Percentiles rank a stretch among this genome's conserved stretches.
These are phyloP conservation scores for Helichrysum umbraculigerum DNA, from an alignment of 129 eudicot genomes.

Conservation along the genomic window DNA sequence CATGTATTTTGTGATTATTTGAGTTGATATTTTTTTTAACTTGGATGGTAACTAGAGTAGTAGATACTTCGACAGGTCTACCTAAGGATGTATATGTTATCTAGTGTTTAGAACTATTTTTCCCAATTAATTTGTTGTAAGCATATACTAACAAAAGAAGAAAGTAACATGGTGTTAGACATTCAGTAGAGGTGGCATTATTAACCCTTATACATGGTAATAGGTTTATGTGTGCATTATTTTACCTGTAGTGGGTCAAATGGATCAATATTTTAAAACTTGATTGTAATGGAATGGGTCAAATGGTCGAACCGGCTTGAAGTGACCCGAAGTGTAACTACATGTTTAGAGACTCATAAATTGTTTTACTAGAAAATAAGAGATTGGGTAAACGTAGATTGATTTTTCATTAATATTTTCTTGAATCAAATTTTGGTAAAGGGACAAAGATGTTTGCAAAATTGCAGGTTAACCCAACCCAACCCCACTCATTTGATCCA, in stretches of 20 bases:
- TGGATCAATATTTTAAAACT: too few species aligned
- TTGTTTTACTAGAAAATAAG: background rate
- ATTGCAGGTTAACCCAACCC: background rate
- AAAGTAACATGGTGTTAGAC: conserved; percentile 3
- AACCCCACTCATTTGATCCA: background rate
- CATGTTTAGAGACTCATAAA: background rate
- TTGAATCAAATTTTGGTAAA: background rate
- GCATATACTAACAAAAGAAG: background rate
- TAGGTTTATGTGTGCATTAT: background rate
- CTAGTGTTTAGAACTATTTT: background rate
- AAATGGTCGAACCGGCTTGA: background rate
- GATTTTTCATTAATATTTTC: too few species aligned
- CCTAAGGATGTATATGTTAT: background rate
- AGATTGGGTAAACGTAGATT: too few species aligned
- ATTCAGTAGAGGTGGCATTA: background rate
- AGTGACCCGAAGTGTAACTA: background rate
- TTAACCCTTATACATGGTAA: background rate
- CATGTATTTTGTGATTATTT: background rate
- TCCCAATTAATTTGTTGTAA: background rate
- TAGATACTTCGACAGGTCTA: background rate
- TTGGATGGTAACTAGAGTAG: background rate
- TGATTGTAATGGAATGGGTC: background rate
- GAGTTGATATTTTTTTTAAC: background rate
- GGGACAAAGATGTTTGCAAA: background rate
- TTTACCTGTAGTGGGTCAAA: background rate